A percentile compares a stretch with the other conserved stretches of the same genome.
Evolutionary conservation across 306 rosid genomes (phyloP).

Genomic region (Prunus kanzakura): DNA sequence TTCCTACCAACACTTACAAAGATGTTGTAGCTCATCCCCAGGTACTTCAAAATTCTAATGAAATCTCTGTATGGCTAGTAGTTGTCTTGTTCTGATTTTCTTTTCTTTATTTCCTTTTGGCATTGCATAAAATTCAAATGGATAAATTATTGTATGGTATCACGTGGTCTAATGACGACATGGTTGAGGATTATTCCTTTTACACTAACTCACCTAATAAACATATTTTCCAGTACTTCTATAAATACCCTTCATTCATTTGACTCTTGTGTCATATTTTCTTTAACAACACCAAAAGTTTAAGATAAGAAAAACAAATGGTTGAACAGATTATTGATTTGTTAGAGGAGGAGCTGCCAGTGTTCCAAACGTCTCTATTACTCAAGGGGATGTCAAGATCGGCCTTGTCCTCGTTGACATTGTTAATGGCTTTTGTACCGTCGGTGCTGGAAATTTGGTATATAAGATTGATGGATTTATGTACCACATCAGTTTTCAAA

Average conservation of each 20-base stretch:
- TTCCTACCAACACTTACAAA: constrained; percentile 64
- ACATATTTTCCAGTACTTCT: no score
- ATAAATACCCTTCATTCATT: neutral
- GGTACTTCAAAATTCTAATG: constrained; percentile 36
- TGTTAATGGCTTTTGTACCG: constrained; percentile 84
- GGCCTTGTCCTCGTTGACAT: constrained; percentile 82
- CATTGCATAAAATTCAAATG: neutral
- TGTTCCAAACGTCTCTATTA: constrained; percentile 44
- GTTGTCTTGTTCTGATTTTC: neutral
- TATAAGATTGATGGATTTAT: neutral
- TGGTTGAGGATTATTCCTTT: no score
- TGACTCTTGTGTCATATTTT: no score
- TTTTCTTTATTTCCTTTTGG: neutral
- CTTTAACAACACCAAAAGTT: no score
- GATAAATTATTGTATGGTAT: no score
- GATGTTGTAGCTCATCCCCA: constrained; percentile 79
- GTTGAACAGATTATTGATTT: constrained; percentile 41
- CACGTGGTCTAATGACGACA: no score
- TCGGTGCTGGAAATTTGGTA: constrained; percentile 81
- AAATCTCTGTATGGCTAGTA: neutral
- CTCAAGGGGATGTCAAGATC: constrained; percentile 44
- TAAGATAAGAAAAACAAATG: constrained; percentile 8
- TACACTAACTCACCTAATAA: no score
- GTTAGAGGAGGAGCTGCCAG: constrained; percentile 59
- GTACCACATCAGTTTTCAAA: no score